Percentiles rank a stretch among this genome's conserved stretches.
phyloP scores from a whole-genome alignment of 2,329 filamentous ascomycete genomes.

The Diplocarpon rosae region DNA sequence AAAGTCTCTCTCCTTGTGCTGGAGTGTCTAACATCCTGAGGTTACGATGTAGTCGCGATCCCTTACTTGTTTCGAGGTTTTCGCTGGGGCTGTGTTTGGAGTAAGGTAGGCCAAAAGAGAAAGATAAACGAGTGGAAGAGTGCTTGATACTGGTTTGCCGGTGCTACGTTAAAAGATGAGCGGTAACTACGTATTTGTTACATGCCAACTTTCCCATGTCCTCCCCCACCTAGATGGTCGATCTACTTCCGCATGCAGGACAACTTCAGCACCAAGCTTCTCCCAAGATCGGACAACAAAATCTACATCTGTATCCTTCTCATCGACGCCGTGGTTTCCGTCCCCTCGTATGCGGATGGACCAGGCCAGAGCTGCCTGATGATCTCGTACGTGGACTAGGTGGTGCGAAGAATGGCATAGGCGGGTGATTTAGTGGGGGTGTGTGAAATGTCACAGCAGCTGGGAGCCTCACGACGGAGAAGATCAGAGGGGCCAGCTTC shows the following conservation, averaged over 20 bases:
- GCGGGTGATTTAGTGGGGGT: constrained; percentile 12
- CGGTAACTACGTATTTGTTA: no score
- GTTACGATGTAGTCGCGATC: no score
- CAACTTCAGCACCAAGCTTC: background rate
- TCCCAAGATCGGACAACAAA: constrained; percentile 13
- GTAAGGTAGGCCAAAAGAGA: no score
- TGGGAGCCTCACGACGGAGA: constrained; percentile 28
- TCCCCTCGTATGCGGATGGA: constrained; percentile 42
- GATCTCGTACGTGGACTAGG: constrained; percentile 25
- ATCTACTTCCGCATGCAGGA: constrained; percentile 1
- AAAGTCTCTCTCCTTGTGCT: no score
- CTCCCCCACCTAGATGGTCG: no score
- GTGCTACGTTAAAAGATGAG: background rate
- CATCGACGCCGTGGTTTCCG: constrained; percentile 49
- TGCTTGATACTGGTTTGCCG: background rate
- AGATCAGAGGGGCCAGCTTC: constrained; percentile 38
- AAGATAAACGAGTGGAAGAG: no score
- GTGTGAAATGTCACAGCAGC: constrained; percentile 33
- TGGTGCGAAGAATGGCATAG: constrained; percentile 7
- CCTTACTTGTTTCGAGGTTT: no score
- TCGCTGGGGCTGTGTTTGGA: no score
- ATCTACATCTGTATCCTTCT: no score
- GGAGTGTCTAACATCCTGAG: no score
- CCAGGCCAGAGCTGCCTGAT: constrained; percentile 41
- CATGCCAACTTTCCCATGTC: no score